phyloP scores from a whole-genome alignment of 805 yeast genomes.

The Brettanomyces sp. region DNA sequence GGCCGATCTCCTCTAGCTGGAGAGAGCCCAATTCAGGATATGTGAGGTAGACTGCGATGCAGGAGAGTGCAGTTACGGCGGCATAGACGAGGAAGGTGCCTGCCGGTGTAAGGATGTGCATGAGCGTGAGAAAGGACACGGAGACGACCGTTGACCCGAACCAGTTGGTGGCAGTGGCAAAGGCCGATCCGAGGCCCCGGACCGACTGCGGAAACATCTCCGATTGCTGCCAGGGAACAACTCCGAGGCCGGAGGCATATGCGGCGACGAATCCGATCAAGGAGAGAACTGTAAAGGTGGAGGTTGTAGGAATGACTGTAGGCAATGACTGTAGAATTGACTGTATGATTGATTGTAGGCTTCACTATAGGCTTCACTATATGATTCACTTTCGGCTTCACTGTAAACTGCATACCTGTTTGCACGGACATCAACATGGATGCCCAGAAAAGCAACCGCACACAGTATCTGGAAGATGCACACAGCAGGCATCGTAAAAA shows the following conservation, averaged over 20 bases:
- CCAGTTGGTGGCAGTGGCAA: constrained; percentile 33
- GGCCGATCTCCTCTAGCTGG: constrained; percentile 43
- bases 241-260: constrained; percentile 48
- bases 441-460: constrained; percentile 40
- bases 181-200: constrained; percentile 38
- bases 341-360: too few relatives aligned
- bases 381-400: too few relatives aligned
- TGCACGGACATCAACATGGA: constrained; percentile 32
- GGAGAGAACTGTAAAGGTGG: too few relatives aligned
- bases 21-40: constrained; percentile 45
- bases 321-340: too few relatives aligned
- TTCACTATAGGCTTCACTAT: too few relatives aligned
- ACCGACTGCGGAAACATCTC: constrained; percentile 48
- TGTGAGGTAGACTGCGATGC: constrained; percentile 34
- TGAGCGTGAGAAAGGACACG: constrained; percentile 43
- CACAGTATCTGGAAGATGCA: constrained; percentile 35
- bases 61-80: constrained; percentile 32
- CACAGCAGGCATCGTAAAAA: constrained; percentile 39
- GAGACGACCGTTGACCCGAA: constrained; percentile 45
- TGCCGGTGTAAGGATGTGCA: constrained; percentile 41
- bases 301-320: too few relatives aligned
- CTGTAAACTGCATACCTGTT: too few relatives aligned
- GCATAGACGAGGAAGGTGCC: constrained; percentile 43
- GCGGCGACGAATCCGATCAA: constrained; percentile 39
- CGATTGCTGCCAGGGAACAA: constrained; percentile 52